These are phyloP conservation scores for Podaxis sp. DNA, from an alignment of 768 basidiomycete genomes.

Conservation along the genomic window DNA sequence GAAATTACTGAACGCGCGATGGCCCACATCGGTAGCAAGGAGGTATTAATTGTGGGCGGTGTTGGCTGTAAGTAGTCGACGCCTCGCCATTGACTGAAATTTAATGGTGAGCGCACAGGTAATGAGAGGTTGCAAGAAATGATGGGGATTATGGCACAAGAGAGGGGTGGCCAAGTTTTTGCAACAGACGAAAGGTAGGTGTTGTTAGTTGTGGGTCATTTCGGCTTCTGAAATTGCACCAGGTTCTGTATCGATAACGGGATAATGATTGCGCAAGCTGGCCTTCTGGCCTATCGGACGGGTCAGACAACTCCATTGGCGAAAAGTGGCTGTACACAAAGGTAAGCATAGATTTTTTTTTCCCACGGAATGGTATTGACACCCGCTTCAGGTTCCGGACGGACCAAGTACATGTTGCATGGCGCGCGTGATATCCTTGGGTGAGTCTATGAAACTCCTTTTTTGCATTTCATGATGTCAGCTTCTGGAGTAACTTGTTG, in stretches of 20 bases:
- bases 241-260: conserved; percentile 99
- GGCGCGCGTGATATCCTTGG: conserved; percentile 54
- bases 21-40: conserved; percentile 96
- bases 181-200: conserved; percentile 91
- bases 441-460: too few relatives aligned
- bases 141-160: conserved; percentile 97
- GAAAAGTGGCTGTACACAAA: conserved; percentile 88
- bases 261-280: conserved; percentile 99
- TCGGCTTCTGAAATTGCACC: background rate
- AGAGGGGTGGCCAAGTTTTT: conserved; percentile 85
- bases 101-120: conserved; percentile 39
- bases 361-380: conserved; percentile 2
- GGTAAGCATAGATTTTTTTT: conserved; percentile 42
- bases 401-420: conserved; percentile 88
- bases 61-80: conserved; percentile 83
- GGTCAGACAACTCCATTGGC: conserved; percentile 72
- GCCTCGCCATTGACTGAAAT: background rate
- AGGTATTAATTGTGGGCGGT: conserved; percentile 96
- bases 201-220: background rate
- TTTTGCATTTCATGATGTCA: background rate
- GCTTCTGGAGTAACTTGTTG: background rate
- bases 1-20: conserved; percentile 99
- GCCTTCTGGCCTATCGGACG: conserved; percentile 88
- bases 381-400: conserved; percentile 77
- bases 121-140: conserved; percentile 94